phyloP scores from a whole-genome alignment of 176 grass and related monocot genomes.

The Stipa capillata region DNA sequence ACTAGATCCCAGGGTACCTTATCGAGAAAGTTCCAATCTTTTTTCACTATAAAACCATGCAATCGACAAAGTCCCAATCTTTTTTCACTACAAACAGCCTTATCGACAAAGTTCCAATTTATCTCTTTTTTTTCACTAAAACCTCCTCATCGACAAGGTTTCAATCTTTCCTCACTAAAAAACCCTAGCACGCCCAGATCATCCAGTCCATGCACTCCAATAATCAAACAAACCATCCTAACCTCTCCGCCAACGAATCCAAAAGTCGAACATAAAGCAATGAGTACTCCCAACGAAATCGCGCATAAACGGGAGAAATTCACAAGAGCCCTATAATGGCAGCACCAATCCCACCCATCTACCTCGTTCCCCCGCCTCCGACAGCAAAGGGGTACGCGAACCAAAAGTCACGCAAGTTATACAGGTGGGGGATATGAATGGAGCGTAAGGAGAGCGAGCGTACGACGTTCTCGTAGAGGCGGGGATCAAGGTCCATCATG shows the following conservation, averaged over 20 bases:
- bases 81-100: background rate
- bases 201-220: background rate
- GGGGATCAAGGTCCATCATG: constrained; percentile 82
- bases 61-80: background rate
- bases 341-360: background rate
- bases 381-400: background rate
- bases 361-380: background rate
- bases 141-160: background rate
- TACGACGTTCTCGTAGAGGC: constrained; percentile 72
- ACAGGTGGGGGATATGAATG: background rate
- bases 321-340: background rate
- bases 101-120: background rate
- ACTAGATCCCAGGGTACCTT: background rate
- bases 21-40: background rate
- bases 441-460: background rate
- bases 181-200: constrained; percentile 16
- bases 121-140: background rate
- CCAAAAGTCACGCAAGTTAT: background rate
- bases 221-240: background rate
- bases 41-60: background rate
- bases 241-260: background rate
- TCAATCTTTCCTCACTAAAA: background rate
- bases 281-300: background rate
- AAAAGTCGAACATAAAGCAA: background rate
- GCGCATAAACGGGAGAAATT: background rate